phyloP scores from a whole-genome alignment of 228 moss, liverwort and hornwort genomes.

The Sphagnum magellanicum region DNA sequence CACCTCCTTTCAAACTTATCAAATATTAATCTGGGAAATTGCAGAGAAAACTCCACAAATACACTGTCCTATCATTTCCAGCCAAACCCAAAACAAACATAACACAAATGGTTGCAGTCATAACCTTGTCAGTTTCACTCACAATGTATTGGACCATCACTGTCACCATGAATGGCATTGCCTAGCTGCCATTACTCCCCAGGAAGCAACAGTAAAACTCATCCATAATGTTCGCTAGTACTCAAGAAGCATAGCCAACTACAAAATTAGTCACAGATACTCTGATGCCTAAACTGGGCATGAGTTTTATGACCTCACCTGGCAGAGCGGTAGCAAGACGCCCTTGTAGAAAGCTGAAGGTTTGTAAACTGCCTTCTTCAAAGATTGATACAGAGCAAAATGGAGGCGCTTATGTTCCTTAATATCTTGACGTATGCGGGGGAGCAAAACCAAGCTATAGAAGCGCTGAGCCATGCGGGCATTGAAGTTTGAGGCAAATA shows the following conservation, averaged over 20 bases:
- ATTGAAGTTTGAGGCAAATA: conserved; percentile 95
- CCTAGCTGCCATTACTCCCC: too few relatives aligned
- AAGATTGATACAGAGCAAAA: conserved; percentile 89
- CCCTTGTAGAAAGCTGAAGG: conserved; percentile 97
- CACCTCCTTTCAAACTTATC: background rate
- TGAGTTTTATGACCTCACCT: conserved; percentile 33
- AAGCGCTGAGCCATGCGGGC: conserved; percentile 96
- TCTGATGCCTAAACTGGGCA: background rate
- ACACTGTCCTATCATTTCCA: too few relatives aligned
- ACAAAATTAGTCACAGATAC: too few relatives aligned
- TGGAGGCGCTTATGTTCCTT: conserved; percentile 79
- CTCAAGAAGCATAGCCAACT: too few relatives aligned
- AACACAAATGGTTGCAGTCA: too few relatives aligned
- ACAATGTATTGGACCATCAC: too few relatives aligned
- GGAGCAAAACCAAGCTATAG: conserved; percentile 85
- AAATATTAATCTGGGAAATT: background rate
- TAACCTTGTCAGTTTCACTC: too few relatives aligned
- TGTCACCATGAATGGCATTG: too few relatives aligned
- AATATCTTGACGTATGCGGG: conserved; percentile 80
- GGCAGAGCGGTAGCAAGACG: conserved; percentile 81
- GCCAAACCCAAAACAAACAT: too few relatives aligned
- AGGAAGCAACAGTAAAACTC: too few relatives aligned
- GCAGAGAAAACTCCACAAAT: too few relatives aligned
- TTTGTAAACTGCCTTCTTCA: conserved; percentile 95
- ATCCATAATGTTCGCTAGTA: too few relatives aligned